Percentiles rank a stretch among this genome's conserved stretches.
Evolutionary conservation across 148 eudicot genomes (phyloP).

Genomic region (Arbutus unedo): DNA sequence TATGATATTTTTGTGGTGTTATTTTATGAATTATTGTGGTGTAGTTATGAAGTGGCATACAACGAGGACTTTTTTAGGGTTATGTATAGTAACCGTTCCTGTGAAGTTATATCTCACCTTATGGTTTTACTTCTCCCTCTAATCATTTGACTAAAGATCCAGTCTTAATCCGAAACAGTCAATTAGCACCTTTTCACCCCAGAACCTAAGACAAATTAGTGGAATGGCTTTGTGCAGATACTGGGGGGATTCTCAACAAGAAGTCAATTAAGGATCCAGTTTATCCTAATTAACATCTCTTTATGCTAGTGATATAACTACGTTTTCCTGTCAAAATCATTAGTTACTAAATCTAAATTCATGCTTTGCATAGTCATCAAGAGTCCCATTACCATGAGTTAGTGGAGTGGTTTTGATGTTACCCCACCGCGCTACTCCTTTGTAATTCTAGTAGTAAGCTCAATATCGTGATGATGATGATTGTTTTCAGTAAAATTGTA

Average conservation of each 20-base stretch:
- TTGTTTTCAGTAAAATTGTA: neutral
- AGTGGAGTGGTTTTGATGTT: constrained; percentile 20
- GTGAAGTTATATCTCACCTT: neutral
- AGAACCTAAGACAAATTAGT: neutral
- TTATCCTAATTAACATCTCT: neutral
- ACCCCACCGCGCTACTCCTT: constrained; percentile 4
- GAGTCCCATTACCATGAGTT: neutral
- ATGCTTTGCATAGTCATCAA: constrained; percentile 7
- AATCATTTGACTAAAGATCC: neutral
- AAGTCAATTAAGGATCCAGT: neutral
- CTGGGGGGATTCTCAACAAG: neutral
- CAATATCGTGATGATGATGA: neutral
- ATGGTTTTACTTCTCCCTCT: neutral
- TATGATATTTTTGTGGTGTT: neutral
- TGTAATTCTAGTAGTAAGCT: neutral
- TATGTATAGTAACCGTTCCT: neutral
- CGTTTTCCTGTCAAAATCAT: neutral
- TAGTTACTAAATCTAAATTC: neutral
- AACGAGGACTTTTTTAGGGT: neutral
- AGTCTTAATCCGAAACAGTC: neutral
- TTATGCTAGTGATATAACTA: neutral
- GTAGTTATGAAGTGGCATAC: neutral
- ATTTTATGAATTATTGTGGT: neutral
- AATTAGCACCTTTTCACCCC: neutral
- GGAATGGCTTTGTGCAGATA: neutral